Conservation (phyloP, 208 protist species). For the Trypanosoma theileri region DNA sequence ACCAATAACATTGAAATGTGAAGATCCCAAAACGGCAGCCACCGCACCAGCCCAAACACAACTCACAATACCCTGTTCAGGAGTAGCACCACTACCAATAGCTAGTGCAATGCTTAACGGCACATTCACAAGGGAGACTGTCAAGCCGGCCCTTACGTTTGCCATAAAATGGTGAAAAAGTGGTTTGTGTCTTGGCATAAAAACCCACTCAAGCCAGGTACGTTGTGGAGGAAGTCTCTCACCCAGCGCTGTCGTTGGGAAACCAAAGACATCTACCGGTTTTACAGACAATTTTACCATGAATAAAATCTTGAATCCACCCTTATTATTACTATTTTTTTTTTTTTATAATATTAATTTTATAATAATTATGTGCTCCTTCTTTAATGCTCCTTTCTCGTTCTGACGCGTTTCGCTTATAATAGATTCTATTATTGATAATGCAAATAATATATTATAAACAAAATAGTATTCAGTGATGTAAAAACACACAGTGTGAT, state of each 20-base stretch:
- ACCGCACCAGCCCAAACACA: slow-evolving; percentile 32
- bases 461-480: not conserved
- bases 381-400: too few species aligned
- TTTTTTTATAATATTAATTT: not conserved
- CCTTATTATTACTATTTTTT: not conserved
- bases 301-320: not conserved
- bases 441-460: too few species aligned
- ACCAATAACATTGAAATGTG: slow-evolving; percentile 40
- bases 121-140: slow-evolving; percentile 34
- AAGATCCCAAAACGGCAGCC: slow-evolving; percentile 23
- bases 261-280: slow-evolving; percentile 35
- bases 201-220: slow-evolving; percentile 34
- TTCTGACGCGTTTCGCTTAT: too few species aligned
- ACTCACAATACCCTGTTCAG: slow-evolving; percentile 34
- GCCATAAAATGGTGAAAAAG: slow-evolving; percentile 26
- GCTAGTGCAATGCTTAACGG: slow-evolving; percentile 35
- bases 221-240: slow-evolving; percentile 29
- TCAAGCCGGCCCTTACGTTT: slow-evolving; percentile 24
- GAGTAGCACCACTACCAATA: slow-evolving; percentile 33
- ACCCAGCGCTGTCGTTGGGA: slow-evolving; percentile 26
- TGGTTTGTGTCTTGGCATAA: slow-evolving; percentile 34
- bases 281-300: slow-evolving; percentile 15
- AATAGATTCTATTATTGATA: too few species aligned
- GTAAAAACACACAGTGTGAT: too few species aligned
- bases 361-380: too few species aligned